A percentile compares a stretch with the other conserved stretches of the same genome.
Evolutionary conservation across 1,139 yeast genomes (phyloP).

Genomic region (Scheffersomyces lignicola): DNA sequence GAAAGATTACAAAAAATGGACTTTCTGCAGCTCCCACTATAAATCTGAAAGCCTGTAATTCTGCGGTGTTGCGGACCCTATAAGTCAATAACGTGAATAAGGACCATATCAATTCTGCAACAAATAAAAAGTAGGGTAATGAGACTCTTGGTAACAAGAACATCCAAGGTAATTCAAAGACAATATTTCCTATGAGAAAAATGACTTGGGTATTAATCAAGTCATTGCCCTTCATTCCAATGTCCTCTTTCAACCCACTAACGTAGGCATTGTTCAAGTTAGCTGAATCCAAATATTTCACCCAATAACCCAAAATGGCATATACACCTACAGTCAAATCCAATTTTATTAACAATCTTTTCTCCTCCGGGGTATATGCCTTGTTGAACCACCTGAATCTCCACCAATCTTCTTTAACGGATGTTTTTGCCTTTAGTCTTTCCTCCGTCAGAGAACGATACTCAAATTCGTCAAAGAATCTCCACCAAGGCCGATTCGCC

Average conservation of each 20-base stretch:
- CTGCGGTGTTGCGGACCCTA: conserved; percentile 17
- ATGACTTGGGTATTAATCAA: conserved; percentile 29
- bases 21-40: conserved; percentile 29
- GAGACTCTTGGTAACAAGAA: conserved; percentile 21
- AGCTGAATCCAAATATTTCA: conserved; percentile 22
- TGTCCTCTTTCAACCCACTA: conserved; percentile 25
- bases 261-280: conserved; percentile 31
- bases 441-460: conserved; percentile 19
- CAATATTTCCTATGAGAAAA: conserved; percentile 25
- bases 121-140: conserved; percentile 23
- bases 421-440: conserved; percentile 9
- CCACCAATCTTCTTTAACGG: conserved; percentile 19
- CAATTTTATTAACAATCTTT: conserved; percentile 23
- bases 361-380: conserved; percentile 19
- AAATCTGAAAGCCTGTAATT: conserved; percentile 28
- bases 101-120: conserved; percentile 25
- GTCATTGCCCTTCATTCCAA: conserved; percentile 30
- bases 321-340: conserved; percentile 26
- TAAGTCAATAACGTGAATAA: conserved; percentile 22
- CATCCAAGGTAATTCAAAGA: conserved; percentile 26
- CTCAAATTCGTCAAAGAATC: conserved; percentile 32
- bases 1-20: conserved; percentile 24
- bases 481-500: conserved; percentile 29
- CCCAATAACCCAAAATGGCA: conserved; percentile 28
- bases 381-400: conserved; percentile 18